Evolutionary conservation across 2,329 filamentous ascomycete genomes (phyloP), one percentile per base, ranked within the genome.

Genomic region (Fusarium paranaense): DNA sequence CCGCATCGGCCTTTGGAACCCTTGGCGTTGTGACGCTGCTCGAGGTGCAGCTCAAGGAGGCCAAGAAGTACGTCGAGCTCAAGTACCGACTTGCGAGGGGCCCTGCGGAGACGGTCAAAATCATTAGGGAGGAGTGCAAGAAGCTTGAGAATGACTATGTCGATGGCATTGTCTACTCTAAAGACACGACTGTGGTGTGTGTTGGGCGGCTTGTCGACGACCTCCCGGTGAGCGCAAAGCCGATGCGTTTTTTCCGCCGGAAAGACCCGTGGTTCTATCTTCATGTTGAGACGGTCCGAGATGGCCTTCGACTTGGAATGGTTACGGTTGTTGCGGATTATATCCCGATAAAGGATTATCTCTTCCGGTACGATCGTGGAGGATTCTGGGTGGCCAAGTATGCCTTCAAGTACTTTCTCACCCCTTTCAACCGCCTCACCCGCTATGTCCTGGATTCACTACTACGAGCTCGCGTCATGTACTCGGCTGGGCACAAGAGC

Each of bases 221-320:
- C 0, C 69, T 86, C 0, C 86, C 86, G 0, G 64, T 78, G 0
- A 82, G 80, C 1, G 68, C 71, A 4, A 79, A 78, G 52, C 75
- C 83, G 1, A 82, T 82, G 27, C 84, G 79, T 0, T 93, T 94
- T 80, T 88, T 87, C n/a, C 84, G 87, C 13, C 83, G 88, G 0
- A 81, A 80, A 5, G 93, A 95, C 73, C 90, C 91, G 0, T 95
- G 93, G 93, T 94, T 94, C 78, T 95, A 94, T 69, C 83, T 94
- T 4, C 92, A 93, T 72, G 92, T 89, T 2, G 82, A 89, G 72
- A 81, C 85, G n/a, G 78, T 81, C 40, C 75, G 80, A 69, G 81
- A 80, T 67, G 68, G 73, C 52, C 70, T 84, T 22, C 58, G 66
- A 11, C 57, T 59, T 47, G 72, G 65, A 50, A 74, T 38, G 45